phyloP scores from a whole-genome alignment of 139 green algal genomes.

The Desmodesmus armatus region DNA sequence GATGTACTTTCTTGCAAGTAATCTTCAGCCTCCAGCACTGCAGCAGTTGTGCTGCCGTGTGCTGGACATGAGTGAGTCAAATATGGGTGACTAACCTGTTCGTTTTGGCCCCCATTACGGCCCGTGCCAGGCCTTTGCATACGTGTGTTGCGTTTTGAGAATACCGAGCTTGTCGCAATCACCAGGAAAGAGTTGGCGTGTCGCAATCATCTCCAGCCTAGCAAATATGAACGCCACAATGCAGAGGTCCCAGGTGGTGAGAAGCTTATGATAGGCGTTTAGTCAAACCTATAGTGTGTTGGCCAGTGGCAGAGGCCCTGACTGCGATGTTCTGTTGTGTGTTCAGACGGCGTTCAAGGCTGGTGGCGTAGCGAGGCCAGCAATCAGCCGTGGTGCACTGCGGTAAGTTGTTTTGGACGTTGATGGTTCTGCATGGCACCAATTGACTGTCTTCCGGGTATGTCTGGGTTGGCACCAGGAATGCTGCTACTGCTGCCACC shows the following conservation, averaged over 20 bases:
- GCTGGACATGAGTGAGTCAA: too few relatives aligned
- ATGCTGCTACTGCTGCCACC: too few relatives aligned
- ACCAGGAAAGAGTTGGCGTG: neutral
- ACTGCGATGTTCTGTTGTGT: neutral
- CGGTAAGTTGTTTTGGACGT: too few relatives aligned
- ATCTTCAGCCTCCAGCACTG: too few relatives aligned
- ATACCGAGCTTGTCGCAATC: neutral
- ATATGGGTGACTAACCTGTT: neutral
- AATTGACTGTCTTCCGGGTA: too few relatives aligned
- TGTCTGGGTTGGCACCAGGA: too few relatives aligned
- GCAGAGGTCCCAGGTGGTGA: conserved; percentile 12
- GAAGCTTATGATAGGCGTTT: neutral
- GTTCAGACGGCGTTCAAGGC: neutral
- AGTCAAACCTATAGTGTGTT: neutral
- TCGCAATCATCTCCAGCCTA: neutral
- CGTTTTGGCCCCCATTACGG: neutral
- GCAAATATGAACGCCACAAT: conserved; percentile 17
- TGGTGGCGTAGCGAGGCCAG: too few relatives aligned
- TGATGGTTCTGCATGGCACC: too few relatives aligned
- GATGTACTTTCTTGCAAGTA: too few relatives aligned
- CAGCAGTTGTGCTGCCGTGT: too few relatives aligned
- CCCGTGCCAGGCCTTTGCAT: neutral
- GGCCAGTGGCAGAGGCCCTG: neutral
- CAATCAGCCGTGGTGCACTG: conserved; percentile 15
- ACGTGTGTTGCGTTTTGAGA: neutral